Conservation (phyloP, 2,329 filamentous ascomycete species). For the Apiospora arundinis region DNA sequence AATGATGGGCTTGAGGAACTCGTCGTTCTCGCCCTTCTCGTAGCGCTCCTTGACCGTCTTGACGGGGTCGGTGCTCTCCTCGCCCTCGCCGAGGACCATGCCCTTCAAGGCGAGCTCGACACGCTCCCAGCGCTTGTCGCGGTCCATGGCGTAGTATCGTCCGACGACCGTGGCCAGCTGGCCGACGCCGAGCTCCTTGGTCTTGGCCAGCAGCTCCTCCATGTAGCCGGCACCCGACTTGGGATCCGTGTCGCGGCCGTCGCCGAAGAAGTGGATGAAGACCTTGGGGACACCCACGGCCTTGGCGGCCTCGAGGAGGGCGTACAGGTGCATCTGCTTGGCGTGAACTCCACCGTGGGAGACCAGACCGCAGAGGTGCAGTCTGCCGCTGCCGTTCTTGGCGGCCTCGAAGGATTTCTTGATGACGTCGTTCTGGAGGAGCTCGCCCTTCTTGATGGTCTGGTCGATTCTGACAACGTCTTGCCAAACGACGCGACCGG, state of each 20-base stretch:
- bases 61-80: constrained; percentile 83
- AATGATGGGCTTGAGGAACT: constrained; percentile 98
- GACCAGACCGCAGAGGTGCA: constrained; percentile 91
- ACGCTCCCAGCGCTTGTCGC: constrained; percentile 98
- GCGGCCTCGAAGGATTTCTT: constrained; percentile 78
- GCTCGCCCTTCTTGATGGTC: constrained; percentile 83
- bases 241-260: constrained; percentile 96
- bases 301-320: constrained; percentile 88
- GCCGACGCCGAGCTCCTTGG: constrained; percentile 83
- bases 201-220: constrained; percentile 80
- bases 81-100: constrained; percentile 83
- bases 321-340: constrained; percentile 92
- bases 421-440: constrained; percentile 79
- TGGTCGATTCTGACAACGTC: constrained; percentile 96
- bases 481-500: constrained; percentile 97
- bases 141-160: constrained; percentile 98
- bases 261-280: constrained; percentile 98
- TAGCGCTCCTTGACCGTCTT: constrained; percentile 89
- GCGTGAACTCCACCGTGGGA: constrained; percentile 97
- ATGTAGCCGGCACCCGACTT: constrained; percentile 91
- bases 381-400: constrained; percentile 86
- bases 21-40: constrained; percentile 86
- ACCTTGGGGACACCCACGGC: constrained; percentile 86
- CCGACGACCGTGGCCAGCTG: constrained; percentile 93
- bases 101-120: constrained; percentile 90